These are phyloP conservation scores for Stephania yunnanensis DNA, from an alignment of 164 flowering plant genomes.

Conservation along the genomic window DNA sequence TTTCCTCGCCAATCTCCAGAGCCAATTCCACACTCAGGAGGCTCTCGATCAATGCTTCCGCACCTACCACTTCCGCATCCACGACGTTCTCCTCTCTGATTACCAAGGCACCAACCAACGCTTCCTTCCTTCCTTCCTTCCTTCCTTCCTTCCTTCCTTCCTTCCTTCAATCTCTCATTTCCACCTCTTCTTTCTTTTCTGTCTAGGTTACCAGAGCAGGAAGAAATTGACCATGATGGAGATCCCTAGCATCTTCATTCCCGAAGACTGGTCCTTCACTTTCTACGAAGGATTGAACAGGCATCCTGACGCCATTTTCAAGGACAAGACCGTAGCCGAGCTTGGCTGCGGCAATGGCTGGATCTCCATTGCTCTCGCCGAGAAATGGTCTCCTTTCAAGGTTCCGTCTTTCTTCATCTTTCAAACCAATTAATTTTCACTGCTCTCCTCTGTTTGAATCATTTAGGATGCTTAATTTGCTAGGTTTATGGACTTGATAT, in stretches of 20 bases:
- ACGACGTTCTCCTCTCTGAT: conserved; percentile 60
- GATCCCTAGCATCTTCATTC: conserved; percentile 91
- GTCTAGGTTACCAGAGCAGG: conserved; percentile 53
- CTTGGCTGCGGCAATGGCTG: conserved; percentile 99
- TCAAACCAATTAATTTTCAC: background rate
- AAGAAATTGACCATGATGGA: conserved; percentile 86
- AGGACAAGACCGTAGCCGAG: conserved; percentile 84
- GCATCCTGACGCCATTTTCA: conserved; percentile 80
- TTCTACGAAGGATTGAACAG: conserved; percentile 94
- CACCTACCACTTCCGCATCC: conserved; percentile 72
- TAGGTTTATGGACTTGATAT: conserved; percentile 99
- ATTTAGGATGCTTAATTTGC: background rate
- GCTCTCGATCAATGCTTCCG: conserved; percentile 42
- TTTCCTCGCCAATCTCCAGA: conserved; percentile 65
- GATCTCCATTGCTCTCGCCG: conserved; percentile 95
- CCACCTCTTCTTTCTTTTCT: too few species aligned
- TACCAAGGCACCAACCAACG: conserved; percentile 36
- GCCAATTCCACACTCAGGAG: conserved; percentile 39
- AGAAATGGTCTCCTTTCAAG: conserved; percentile 89
- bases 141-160: too few species aligned
- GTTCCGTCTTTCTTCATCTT: conserved; percentile 23
- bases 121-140: too few species aligned
- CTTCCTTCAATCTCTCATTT: too few species aligned
- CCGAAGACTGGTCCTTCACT: conserved; percentile 98
- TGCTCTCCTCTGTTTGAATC: background rate